Percentiles rank a stretch among this genome's conserved stretches.
phyloP scores from a whole-genome alignment of 1,284 basidiomycete species.

The Mycena sp. region DNA sequence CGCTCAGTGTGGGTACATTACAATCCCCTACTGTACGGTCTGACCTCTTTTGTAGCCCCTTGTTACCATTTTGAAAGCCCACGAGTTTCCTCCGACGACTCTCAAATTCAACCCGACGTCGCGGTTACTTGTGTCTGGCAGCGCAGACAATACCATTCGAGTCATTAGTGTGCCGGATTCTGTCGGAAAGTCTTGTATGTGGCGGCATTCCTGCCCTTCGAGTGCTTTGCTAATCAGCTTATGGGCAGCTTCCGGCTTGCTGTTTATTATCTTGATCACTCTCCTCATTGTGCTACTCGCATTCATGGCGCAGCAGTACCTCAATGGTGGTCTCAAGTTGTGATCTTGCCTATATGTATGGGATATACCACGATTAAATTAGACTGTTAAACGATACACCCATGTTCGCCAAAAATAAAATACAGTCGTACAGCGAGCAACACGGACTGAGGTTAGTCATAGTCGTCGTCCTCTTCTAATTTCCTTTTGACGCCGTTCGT shows the following conservation, averaged over 20 bases:
- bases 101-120: conserved; percentile 89
- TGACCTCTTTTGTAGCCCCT: conserved; percentile 67
- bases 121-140: conserved; percentile 88
- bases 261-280: conserved; percentile 36
- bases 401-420: background rate
- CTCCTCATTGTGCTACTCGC: conserved; percentile 42
- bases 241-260: conserved; percentile 51
- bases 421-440: background rate
- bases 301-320: conserved; percentile 37
- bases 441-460: conserved; percentile 47
- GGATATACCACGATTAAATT: conserved; percentile 20
- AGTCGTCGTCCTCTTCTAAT: conserved; percentile 86
- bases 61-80: conserved; percentile 89
- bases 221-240: background rate
- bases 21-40: background rate
- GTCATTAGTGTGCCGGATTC: conserved; percentile 79
- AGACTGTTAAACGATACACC: conserved; percentile 15
- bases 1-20: conserved; percentile 71
- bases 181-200: conserved; percentile 63
- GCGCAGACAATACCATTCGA: conserved; percentile 91
- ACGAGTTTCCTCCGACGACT: conserved; percentile 94
- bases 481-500: conserved; percentile 78
- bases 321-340: conserved; percentile 20
- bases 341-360: conserved; percentile 9
- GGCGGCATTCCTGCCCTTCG: background rate